Conservation (phyloP, 75 land plant genomes). For the Picea glauca region DNA sequence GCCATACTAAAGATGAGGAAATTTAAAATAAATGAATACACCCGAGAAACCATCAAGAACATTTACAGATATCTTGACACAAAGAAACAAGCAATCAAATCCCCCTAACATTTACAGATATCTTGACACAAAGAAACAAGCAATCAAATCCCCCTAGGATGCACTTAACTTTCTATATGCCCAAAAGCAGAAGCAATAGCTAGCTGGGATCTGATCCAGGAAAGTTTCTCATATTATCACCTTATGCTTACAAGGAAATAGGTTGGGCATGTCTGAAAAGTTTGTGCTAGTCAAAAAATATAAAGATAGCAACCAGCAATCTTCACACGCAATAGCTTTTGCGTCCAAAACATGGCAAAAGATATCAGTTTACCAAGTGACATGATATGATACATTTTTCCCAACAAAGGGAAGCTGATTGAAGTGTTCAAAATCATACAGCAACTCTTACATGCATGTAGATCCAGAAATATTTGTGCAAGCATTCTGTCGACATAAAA, state of each 20-base stretch:
- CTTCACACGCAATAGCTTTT: too few species aligned
- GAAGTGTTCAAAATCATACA: constrained; percentile 3
- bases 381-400: too few species aligned
- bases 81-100: neutral
- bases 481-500: neutral
- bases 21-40: neutral
- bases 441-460: neutral
- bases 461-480: neutral
- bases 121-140: neutral
- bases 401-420: too few species aligned
- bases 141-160: neutral
- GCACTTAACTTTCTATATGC: neutral
- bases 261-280: neutral
- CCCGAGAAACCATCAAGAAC: neutral
- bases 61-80: neutral
- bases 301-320: too few species aligned
- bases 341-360: too few species aligned
- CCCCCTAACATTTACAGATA: neutral
- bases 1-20: too few species aligned
- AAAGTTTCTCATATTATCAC: neutral
- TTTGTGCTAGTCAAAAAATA: neutral
- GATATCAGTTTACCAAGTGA: too few species aligned
- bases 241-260: neutral
- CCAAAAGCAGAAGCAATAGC: neutral
- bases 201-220: neutral